Percentiles rank a stretch among this genome's conserved stretches.
phyloP scores from a whole-genome alignment of 352 stramenopile genomes.

The Globisporangium carolinianum region DNA sequence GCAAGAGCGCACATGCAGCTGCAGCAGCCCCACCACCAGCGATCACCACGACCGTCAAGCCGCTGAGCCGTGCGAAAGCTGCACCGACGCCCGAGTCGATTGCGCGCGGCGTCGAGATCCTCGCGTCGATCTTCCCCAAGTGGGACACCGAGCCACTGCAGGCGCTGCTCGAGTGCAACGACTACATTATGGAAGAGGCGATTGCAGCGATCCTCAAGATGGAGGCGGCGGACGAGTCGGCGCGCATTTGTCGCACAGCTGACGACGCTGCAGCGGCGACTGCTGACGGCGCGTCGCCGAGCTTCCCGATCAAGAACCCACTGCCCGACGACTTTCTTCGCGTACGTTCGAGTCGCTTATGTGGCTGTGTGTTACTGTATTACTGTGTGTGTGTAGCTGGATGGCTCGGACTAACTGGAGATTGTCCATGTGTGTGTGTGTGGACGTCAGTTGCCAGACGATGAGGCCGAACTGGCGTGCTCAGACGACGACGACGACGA shows the following conservation, averaged over 20 bases:
- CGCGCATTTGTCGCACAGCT: slow-evolving; percentile 1
- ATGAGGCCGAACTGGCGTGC: slow-evolving; percentile 20
- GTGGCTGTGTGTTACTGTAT: background rate
- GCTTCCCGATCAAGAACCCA: slow-evolving; percentile 58
- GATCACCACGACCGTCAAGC: background rate
- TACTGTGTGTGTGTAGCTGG: background rate
- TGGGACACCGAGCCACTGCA: slow-evolving; percentile 65
- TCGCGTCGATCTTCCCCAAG: slow-evolving; percentile 77
- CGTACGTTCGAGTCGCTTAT: slow-evolving; percentile 21
- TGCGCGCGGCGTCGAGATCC: slow-evolving; percentile 55
- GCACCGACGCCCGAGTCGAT: slow-evolving; percentile 41
- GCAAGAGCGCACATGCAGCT: slow-evolving; percentile 3
- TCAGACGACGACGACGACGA: slow-evolving; percentile 19
- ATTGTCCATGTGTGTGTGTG: slow-evolving; percentile 3
- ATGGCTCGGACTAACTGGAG: slow-evolving; percentile 1
- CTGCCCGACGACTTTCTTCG: slow-evolving; percentile 74
- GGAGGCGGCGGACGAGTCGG: slow-evolving; percentile 46
- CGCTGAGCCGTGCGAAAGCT: slow-evolving; percentile 4
- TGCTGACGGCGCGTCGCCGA: slow-evolving; percentile 1
- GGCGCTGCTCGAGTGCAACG: slow-evolving; percentile 68
- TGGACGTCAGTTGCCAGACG: slow-evolving; percentile 35
- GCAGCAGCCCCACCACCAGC: background rate
- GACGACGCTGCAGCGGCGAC: slow-evolving; percentile 4
- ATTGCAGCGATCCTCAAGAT: slow-evolving; percentile 76
- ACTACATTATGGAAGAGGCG: slow-evolving; percentile 74